These are phyloP conservation scores for Monotropa hypopitys DNA, from an alignment of 179 eudicot species.

Conservation along the genomic window DNA sequence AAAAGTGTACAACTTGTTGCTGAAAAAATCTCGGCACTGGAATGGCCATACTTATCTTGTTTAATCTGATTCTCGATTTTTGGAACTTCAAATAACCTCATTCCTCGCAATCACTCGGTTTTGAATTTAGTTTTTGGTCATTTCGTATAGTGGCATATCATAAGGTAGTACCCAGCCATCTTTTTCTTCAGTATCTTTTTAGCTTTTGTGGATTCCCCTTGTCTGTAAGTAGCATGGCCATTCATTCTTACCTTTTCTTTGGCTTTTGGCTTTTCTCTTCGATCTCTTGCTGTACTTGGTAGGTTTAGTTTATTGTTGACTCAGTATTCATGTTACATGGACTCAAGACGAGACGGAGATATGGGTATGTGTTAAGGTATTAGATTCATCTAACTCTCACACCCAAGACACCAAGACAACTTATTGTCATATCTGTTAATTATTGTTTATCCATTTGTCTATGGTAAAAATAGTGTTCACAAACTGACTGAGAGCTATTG, in stretches of 20 bases:
- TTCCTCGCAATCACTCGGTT: not conserved
- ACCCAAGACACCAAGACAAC: no score
- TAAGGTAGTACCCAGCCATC: not conserved
- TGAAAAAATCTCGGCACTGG: not conserved
- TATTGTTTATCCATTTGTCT: no score
- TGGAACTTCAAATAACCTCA: not conserved
- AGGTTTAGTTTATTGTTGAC: not conserved
- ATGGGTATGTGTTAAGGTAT: not conserved
- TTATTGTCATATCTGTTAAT: no score
- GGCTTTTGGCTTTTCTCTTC: not conserved
- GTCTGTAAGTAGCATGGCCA: not conserved
- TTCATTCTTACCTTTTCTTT: not conserved
- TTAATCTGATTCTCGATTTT: not conserved
- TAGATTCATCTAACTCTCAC: not conserved
- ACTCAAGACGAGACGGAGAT: not conserved
- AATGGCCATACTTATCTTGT: not conserved
- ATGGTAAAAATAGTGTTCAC: no score
- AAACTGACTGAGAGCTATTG: no score
- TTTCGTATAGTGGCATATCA: not conserved
- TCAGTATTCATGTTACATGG: not conserved
- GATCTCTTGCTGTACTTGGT: not conserved
- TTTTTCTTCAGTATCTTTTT: not conserved
- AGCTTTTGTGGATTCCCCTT: not conserved
- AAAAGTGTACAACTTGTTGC: not conserved
- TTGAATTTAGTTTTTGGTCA: not conserved